phyloP scores from a whole-genome alignment of 192 early-diverging fungal species.

The Fimicolochytrium jonesii region DNA sequence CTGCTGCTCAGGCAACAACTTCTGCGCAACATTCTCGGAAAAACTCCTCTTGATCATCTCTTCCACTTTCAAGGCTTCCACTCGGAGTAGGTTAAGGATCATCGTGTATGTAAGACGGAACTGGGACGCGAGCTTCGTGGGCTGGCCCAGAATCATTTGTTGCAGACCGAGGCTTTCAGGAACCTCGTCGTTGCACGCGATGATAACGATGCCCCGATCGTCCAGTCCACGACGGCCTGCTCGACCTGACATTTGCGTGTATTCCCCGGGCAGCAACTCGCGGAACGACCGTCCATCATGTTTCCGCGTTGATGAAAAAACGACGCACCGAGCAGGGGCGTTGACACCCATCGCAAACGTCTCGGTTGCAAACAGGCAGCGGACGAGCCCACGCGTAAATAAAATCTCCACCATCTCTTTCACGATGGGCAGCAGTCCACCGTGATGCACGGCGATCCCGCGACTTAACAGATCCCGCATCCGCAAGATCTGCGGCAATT shows the following conservation, averaged over 20 bases:
- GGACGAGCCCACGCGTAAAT: constrained; percentile 85
- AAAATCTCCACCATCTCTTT: constrained; percentile 98
- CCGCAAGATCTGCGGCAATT: constrained; percentile 82
- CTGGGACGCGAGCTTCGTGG: constrained; percentile 89
- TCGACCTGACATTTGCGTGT: constrained; percentile 98
- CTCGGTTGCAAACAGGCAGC: constrained; percentile 95
- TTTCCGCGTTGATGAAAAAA: constrained; percentile 87
- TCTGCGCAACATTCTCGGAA: constrained; percentile 86
- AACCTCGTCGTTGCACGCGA: constrained; percentile 62
- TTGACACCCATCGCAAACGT: constrained; percentile 99
- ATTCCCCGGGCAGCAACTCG: constrained; percentile 88
- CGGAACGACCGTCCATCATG: constrained; percentile 89
- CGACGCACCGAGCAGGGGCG: constrained; percentile 91
- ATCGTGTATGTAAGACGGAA: constrained; percentile 98
- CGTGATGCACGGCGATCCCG: constrained; percentile 97
- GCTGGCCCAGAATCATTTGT: constrained; percentile 79
- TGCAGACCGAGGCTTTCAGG: constrained; percentile 57
- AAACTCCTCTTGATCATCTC: constrained; percentile 99
- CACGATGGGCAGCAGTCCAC: constrained; percentile 92
- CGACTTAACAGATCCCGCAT: constrained; percentile 80
- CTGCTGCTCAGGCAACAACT: constrained; percentile 78
- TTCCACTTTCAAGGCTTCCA: constrained; percentile 91
- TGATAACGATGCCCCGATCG: constrained; percentile 86
- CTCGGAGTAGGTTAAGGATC: constrained; percentile 94
- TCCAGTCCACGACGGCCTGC: constrained; percentile 95